These are phyloP conservation scores for Quercus gilva DNA, from an alignment of 306 rosid species.

Conservation along the genomic window DNA sequence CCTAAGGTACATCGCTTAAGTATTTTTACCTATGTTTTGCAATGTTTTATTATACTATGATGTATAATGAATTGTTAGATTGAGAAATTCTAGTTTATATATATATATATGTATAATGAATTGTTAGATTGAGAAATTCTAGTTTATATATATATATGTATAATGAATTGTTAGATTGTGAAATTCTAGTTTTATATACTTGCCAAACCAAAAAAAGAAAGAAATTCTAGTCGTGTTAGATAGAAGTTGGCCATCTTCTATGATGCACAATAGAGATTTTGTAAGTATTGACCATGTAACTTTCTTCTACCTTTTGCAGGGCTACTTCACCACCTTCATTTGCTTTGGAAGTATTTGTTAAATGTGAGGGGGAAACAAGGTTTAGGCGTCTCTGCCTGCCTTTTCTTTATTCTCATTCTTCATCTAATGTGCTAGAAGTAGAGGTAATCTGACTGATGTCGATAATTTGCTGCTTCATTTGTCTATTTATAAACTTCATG, in stretches of 20 bases:
- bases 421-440: constrained; percentile 94
- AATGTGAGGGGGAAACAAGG: constrained; percentile 98
- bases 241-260: neutral
- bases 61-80: neutral
- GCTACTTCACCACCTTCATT: constrained; percentile 98
- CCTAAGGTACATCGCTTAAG: no score
- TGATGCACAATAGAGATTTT: constrained; percentile 20
- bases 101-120: neutral
- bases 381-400: constrained; percentile 98
- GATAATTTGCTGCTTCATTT: constrained; percentile 19
- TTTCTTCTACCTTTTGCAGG: constrained; percentile 43
- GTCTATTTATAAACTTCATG: constrained; percentile 9
- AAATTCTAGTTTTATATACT: neutral
- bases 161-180: neutral
- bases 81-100: neutral
- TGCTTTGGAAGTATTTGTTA: constrained; percentile 95
- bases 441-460: constrained; percentile 57
- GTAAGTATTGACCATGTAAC: constrained; percentile 6
- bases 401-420: constrained; percentile 94
- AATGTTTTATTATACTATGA: no score
- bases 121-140: neutral
- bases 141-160: neutral
- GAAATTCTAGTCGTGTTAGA: neutral
- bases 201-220: neutral
- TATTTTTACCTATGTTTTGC: no score